Evolutionary conservation across 2,329 filamentous ascomycete species (phyloP).

Genomic region (Cladorrhinum sp.): DNA sequence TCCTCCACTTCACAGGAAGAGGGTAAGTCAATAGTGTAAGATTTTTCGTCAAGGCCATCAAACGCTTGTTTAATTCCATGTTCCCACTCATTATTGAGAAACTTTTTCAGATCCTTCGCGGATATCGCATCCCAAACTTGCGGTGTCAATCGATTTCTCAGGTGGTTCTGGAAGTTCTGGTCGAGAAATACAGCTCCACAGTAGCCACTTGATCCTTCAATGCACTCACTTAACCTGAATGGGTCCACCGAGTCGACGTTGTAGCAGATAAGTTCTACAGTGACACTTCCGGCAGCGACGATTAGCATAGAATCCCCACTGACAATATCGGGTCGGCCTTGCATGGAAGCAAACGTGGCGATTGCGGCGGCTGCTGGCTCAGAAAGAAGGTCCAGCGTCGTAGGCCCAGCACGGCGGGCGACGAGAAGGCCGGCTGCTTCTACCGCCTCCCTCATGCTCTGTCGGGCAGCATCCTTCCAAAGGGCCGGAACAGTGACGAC

Average conservation of each 20-base stretch:
- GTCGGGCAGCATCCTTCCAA: not conserved
- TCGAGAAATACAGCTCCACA: not conserved
- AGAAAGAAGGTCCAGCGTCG: not conserved
- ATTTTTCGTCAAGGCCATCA: not conserved
- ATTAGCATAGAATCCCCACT: not conserved
- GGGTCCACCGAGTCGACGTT: not conserved
- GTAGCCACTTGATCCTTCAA: not conserved
- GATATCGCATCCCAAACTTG: not conserved
- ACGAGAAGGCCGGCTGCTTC: not conserved
- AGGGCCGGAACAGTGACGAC: not conserved
- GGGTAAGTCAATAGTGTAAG: not conserved
- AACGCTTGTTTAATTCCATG: not conserved
- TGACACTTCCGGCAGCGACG: not conserved
- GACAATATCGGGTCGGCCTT: not conserved
- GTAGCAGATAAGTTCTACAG: not conserved
- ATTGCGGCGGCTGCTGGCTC: not conserved
- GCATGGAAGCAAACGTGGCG: not conserved
- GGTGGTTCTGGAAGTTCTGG: not conserved
- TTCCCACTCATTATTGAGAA: not conserved
- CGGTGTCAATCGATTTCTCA: not conserved
- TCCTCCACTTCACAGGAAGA: not conserved
- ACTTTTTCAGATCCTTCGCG: not conserved
- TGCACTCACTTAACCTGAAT: not conserved
- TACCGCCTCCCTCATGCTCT: not conserved
- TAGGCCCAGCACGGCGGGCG: not conserved